These are phyloP conservation scores for Pestalotiopsis fici DNA, from an alignment of 2,329 filamentous ascomycete species.

Conservation along the genomic window DNA sequence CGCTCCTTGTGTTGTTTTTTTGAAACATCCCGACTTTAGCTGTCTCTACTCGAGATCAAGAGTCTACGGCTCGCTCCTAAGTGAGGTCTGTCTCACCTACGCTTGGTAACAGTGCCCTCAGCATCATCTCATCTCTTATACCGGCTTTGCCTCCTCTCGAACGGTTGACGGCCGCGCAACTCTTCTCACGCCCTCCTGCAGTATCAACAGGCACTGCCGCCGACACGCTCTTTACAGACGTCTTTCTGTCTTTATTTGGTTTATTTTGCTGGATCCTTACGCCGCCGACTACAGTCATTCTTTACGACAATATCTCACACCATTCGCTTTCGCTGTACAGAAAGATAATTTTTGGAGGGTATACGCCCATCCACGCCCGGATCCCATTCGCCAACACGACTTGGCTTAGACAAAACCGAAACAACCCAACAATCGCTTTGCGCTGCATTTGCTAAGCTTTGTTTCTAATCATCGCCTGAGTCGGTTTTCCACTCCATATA, in stretches of 20 bases:
- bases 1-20: conserved; percentile 30
- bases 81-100: conserved; percentile 34
- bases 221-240: conserved; percentile 27
- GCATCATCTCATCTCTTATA: conserved; percentile 28
- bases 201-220: conserved; percentile 22
- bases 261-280: conserved; percentile 16
- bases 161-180: conserved; percentile 9
- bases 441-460: not conserved
- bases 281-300: conserved; percentile 33
- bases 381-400: not conserved
- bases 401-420: not conserved
- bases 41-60: conserved; percentile 29
- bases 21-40: conserved; percentile 32
- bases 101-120: conserved; percentile 23
- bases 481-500: not conserved
- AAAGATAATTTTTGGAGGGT: not conserved
- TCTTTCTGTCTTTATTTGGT: conserved; percentile 14
- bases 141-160: conserved; percentile 19
- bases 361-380: not conserved
- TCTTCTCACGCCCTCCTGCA: conserved; percentile 15
- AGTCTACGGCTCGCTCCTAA: conserved; percentile 27
- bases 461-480: not conserved
- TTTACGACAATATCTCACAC: conserved; percentile 18
- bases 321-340: not conserved
- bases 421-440: not conserved